Evolutionary conservation across 257 asterid species (phyloP).

Genomic region (Datura wrightii): DNA sequence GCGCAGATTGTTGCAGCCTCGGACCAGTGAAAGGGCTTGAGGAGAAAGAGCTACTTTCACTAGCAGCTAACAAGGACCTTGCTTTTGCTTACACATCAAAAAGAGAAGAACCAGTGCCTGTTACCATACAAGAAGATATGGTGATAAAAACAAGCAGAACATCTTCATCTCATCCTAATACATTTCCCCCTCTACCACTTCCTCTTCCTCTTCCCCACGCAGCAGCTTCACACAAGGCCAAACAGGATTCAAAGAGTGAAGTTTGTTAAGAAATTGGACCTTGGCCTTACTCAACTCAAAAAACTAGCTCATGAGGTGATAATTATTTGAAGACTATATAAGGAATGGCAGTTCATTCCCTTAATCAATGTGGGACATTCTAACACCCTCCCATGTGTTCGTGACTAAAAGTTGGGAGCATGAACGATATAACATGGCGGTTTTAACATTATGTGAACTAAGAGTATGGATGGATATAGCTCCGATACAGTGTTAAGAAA

Average conservation of each 20-base stretch:
- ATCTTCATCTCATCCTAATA: neutral
- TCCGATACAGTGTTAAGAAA: neutral
- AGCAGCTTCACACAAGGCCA: neutral
- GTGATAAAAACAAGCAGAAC: neutral
- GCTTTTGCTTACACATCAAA: conserved; percentile 18
- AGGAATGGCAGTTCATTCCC: neutral
- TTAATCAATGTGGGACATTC: neutral
- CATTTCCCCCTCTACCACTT: neutral
- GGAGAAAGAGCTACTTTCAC: conserved; percentile 24
- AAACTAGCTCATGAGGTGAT: neutral
- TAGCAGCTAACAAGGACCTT: conserved; percentile 19
- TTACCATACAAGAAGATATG: neutral
- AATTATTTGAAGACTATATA: neutral
- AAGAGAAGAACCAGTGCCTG: conserved; percentile 9
- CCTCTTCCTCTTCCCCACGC: conserved; percentile 20
- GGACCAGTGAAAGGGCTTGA: conserved; percentile 22
- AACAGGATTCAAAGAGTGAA: neutral
- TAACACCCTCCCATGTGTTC: neutral
- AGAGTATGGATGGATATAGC: neutral
- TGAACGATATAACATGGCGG: neutral
- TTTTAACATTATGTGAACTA: neutral
- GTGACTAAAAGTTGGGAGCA: neutral
- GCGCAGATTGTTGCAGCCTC: conserved; percentile 26
- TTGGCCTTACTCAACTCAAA: neutral
- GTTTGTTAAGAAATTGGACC: neutral